Percentiles rank a stretch among this genome's conserved stretches.
Conservation (phyloP, 768 basidiomycete species). For the Termitomyces sp. region DNA sequence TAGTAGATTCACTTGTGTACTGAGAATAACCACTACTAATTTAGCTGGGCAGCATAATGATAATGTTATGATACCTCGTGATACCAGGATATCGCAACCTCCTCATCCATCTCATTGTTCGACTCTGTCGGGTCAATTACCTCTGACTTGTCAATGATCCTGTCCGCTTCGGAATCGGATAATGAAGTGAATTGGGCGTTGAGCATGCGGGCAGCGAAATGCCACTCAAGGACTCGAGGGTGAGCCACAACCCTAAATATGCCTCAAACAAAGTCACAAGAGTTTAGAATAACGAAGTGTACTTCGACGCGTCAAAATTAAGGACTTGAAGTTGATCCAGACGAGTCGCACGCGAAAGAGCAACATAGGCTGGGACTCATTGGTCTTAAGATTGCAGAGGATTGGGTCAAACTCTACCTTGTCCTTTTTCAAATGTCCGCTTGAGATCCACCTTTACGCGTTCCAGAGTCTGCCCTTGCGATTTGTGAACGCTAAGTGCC, state of each 20-base stretch:
- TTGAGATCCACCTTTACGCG: conserved; percentile 76
- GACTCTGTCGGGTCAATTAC: conserved; percentile 10
- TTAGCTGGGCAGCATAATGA: neutral
- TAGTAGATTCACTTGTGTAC: neutral
- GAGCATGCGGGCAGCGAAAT: conserved; percentile 12
- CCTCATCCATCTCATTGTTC: conserved; percentile 33
- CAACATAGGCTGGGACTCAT: conserved; percentile 53
- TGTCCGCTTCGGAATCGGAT: conserved; percentile 25
- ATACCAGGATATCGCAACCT: conserved; percentile 28
- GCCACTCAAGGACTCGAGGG: conserved; percentile 57
- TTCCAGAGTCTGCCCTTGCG: conserved; percentile 85
- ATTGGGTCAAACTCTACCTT: conserved; percentile 39
- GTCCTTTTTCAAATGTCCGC: conserved; percentile 75
- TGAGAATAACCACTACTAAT: neutral
- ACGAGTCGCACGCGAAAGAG: conserved; percentile 68
- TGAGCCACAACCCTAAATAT: conserved; percentile 56
- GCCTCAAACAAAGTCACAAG: neutral
- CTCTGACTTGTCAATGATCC: conserved; percentile 8
- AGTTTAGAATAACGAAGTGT: conserved; percentile 13
- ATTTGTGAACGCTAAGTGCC: conserved; percentile 87
- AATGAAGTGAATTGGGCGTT: conserved; percentile 13
- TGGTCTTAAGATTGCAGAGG: neutral
- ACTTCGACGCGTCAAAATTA: conserved; percentile 59
- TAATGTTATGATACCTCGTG: conserved; percentile 15
- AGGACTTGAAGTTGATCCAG: conserved; percentile 60